Evolutionary conservation across 2,329 filamentous ascomycete genomes (phyloP), one percentile per base, ranked within the genome.

Genomic region (Fusarium floridanum): DNA sequence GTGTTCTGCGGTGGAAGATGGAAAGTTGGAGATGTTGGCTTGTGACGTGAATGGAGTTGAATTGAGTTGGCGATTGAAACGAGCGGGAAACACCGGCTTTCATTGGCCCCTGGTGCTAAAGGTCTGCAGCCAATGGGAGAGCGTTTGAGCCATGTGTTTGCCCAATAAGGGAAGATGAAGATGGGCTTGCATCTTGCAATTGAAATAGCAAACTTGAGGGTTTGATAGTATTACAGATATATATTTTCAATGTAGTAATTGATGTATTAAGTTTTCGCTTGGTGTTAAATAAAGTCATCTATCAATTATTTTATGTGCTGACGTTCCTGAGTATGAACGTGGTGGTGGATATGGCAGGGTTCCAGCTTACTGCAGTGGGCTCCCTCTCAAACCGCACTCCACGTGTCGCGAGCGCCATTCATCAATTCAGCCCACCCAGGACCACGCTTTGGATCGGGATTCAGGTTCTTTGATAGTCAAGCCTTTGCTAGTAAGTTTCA

Each of bases 71-170:
- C 24, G 17, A 53, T 53, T 53, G 24, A 67, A 59, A 61, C 27
- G 64, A 68, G 75, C 74, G 74, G 76, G 74, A 78, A 76, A 39
- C 74, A 43, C 59, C 73, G 71, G 77, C 68, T 76, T 76, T 79
- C 71, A 79, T 79, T 79, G 77, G 74, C 45, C 66, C 65, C 62
- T 62, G 56, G 20, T 59, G 43, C 50, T 59, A 60, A 10, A 17
- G 10, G 4, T 5, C 5, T n/a, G 2, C 12, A 39, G 41, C 76
- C 72, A 79, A 78, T 79, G 62, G 57, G n/a, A 41, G 8, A 3
- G 6, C 10, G 48, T 34, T 39, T 10, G 22, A 39, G 36, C 36
- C 56, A 67, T 70, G 45, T 41, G 43, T 37, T 56, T 48, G 45
- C 17, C 71, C 70, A 77, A 72, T 74, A 55, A 67, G 64, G 69